Evolutionary conservation across 108 stramenopile genomes (phyloP).

Genomic region (Parietichytrium sp.): DNA sequence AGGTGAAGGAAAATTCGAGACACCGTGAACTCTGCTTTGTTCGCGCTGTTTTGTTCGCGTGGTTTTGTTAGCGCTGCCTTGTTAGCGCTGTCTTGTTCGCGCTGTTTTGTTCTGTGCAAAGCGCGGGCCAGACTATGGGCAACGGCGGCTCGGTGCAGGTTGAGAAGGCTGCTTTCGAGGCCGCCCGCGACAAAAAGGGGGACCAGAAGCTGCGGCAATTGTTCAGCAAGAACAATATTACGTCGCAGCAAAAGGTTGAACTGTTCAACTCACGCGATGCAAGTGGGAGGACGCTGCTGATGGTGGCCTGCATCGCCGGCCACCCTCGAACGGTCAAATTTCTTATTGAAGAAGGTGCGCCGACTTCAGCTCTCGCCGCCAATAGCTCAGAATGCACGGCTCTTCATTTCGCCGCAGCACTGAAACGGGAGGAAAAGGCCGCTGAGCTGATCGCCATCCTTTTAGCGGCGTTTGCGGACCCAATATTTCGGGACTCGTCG

Average conservation of each 20-base stretch:
- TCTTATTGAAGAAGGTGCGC: neutral
- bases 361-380: neutral
- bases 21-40: no score
- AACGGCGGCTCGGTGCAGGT: neutral
- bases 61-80: no score
- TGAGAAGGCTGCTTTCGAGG: neutral
- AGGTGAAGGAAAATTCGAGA: no score
- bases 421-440: neutral
- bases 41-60: no score
- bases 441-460: neutral
- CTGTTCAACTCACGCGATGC: neutral
- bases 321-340: neutral
- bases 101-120: no score
- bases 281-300: neutral
- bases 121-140: conserved; percentile 17
- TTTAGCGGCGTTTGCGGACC: neutral
- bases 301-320: neutral
- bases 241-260: neutral
- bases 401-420: neutral
- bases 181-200: neutral
- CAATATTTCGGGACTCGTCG: neutral
- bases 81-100: no score
- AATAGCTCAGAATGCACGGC: neutral
- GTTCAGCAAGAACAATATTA: neutral
- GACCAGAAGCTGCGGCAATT: neutral